Conservation (phyloP, 768 basidiomycete species). For the Pisolithus albus region DNA sequence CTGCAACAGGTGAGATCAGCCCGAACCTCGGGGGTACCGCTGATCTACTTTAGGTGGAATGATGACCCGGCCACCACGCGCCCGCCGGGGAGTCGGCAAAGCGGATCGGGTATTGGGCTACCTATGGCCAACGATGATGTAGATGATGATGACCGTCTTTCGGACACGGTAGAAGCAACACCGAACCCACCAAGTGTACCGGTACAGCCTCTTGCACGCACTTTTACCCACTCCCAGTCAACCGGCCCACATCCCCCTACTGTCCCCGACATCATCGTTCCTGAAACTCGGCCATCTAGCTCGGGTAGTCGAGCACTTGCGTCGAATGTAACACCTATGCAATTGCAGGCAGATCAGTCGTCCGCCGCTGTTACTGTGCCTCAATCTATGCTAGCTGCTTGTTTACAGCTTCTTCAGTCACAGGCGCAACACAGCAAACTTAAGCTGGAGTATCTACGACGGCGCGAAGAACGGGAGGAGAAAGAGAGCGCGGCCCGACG, state of each 20-base stretch:
- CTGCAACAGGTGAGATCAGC: constrained; percentile 46
- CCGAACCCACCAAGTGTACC: constrained; percentile 30
- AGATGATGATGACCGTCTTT: constrained; percentile 44
- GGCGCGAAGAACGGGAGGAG: constrained; percentile 66
- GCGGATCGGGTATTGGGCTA: constrained; percentile 24
- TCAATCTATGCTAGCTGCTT: constrained; percentile 50
- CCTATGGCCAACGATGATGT: constrained; percentile 38
- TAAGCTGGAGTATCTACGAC: constrained; percentile 61
- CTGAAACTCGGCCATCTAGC: constrained; percentile 16
- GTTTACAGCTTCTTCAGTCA: constrained; percentile 54
- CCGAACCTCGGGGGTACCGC: neutral
- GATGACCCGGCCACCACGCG: constrained; percentile 57
- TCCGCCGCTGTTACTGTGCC: constrained; percentile 46
- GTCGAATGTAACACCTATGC: constrained; percentile 6
- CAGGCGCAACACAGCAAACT: constrained; percentile 65
- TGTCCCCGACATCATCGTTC: constrained; percentile 10
- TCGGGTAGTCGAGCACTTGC: constrained; percentile 12
- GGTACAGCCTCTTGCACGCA: constrained; percentile 19
- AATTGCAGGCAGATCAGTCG: constrained; percentile 31
- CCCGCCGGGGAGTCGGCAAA: constrained; percentile 33
- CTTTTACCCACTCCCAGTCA: constrained; percentile 19
- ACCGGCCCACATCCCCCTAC: constrained; percentile 8
- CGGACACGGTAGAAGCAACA: constrained; percentile 35
- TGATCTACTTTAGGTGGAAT: constrained; percentile 47
- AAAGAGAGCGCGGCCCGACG: constrained; percentile 45